Conservation (phyloP, 805 yeast genomes). For the Ogataea philodendri region DNA sequence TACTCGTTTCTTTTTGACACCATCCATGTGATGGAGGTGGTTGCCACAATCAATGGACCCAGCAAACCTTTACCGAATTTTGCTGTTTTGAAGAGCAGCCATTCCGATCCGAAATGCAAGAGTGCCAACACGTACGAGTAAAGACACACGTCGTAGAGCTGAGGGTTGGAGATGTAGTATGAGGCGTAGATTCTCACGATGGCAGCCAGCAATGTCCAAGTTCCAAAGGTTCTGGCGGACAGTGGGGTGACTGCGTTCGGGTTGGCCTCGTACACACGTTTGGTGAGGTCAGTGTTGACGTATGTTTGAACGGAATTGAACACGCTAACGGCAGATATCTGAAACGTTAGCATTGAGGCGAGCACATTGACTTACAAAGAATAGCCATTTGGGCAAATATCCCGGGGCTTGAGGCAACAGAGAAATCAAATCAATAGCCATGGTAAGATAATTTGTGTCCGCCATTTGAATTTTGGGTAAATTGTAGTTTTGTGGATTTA, state of each 20-base stretch:
- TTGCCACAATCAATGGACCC: conserved; percentile 85
- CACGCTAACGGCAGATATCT: conserved; percentile 79
- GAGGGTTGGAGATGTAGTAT: conserved; percentile 63
- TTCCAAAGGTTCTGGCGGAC: conserved; percentile 96
- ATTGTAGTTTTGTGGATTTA: conserved; percentile 1
- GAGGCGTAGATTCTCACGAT: conserved; percentile 87
- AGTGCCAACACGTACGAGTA: conserved; percentile 82
- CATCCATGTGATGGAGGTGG: conserved; percentile 82
- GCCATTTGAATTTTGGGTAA: conserved; percentile 10
- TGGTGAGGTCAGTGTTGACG: conserved; percentile 65
- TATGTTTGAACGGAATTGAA: conserved; percentile 91
- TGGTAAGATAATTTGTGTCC: conserved; percentile 1
- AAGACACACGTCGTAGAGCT: conserved; percentile 73
- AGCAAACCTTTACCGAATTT: conserved; percentile 81
- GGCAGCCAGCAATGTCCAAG: conserved; percentile 91
- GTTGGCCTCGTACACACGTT: conserved; percentile 68
- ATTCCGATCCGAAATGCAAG: conserved; percentile 78
- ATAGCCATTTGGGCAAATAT: conserved; percentile 70
- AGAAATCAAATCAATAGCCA: conserved; percentile 19
- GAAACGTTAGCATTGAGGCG: conserved; percentile 14
- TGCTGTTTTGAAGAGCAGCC: conserved; percentile 76
- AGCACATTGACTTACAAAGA: conserved; percentile 47
- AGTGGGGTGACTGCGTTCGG: conserved; percentile 59
- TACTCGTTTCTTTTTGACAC: conserved; percentile 64
- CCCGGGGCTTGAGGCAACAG: conserved; percentile 50